Percentiles rank a stretch among this genome's conserved stretches.
Conservation (phyloP, 768 basidiomycete genomes). For the Mycena sanguinolenta region DNA sequence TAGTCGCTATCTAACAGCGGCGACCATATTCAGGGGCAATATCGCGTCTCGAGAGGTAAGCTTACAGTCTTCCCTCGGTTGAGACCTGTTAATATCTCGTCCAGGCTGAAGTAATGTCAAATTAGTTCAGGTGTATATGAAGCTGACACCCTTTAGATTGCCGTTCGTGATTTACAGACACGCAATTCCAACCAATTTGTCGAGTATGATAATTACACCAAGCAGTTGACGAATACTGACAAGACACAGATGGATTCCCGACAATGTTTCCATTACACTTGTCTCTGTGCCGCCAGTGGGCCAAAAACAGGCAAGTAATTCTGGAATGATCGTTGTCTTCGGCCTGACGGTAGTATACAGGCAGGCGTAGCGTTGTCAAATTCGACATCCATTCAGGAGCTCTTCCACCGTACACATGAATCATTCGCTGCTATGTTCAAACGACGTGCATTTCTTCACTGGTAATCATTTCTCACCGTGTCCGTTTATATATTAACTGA, state of each 20-base stretch:
- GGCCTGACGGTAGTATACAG: conserved; percentile 47
- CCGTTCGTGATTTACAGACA: conserved; percentile 79
- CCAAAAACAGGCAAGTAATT: conserved; percentile 68
- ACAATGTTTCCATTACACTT: conserved; percentile 88
- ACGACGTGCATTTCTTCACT: conserved; percentile 88
- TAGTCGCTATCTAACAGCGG: conserved; percentile 89
- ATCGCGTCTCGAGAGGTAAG: conserved; percentile 85
- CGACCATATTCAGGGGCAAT: conserved; percentile 89
- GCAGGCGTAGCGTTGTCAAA: conserved; percentile 81
- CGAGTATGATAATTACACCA: conserved; percentile 65
- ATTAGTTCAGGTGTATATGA: conserved; percentile 40
- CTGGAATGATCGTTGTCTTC: conserved; percentile 8
- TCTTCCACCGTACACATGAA: conserved; percentile 81
- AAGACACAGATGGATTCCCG: conserved; percentile 83
- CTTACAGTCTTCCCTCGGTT: conserved; percentile 35
- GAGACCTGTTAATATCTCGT: conserved; percentile 49
- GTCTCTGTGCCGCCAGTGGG: conserved; percentile 89
- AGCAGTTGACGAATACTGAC: conserved; percentile 18
- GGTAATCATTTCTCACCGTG: conserved; percentile 52
- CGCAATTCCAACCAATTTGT: conserved; percentile 85
- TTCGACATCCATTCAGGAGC: conserved; percentile 87
- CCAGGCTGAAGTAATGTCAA: conserved; percentile 65
- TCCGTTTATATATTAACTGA: background rate
- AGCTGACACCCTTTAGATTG: conserved; percentile 59
- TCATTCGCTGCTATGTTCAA: conserved; percentile 88